Evolutionary conservation across 2,329 filamentous ascomycete species (phyloP).

Genomic region (Fusarium tjaetaba): DNA sequence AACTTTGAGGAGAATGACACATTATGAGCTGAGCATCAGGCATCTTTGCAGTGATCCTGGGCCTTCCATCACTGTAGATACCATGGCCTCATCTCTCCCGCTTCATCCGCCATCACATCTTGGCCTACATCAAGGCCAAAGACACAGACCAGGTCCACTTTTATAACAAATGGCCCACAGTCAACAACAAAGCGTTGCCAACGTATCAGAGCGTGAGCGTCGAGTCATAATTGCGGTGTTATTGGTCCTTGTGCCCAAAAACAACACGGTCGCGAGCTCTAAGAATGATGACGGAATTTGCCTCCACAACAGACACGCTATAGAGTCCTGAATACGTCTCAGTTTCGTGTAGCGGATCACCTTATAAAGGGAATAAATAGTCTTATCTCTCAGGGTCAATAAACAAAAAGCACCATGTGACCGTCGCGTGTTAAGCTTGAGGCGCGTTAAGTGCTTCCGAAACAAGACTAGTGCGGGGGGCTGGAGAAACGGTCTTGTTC

Average conservation of each 20-base stretch:
- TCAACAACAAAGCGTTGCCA: constrained; percentile 24
- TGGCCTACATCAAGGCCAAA: not conserved
- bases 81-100: constrained; percentile 4
- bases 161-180: constrained; percentile 6
- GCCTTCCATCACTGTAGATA: constrained; percentile 12
- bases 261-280: constrained; percentile 7
- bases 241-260: constrained; percentile 13
- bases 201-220: constrained; percentile 25
- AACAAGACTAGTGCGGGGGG: constrained; percentile 34
- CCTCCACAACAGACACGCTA: not conserved
- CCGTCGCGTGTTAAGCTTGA: constrained; percentile 38
- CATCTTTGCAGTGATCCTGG: not conserved
- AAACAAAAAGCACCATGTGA: constrained; percentile 38
- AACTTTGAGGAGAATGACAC: not conserved
- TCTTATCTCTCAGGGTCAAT: constrained; percentile 14
- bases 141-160: constrained; percentile 10
- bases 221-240: constrained; percentile 23
- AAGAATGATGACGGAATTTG: not conserved
- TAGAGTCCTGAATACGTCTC: not conserved
- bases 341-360: constrained; percentile 8
- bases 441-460: constrained; percentile 40
- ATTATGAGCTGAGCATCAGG: not conserved
- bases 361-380: constrained; percentile 1
- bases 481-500: constrained; percentile 33
- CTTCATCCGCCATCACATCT: constrained; percentile 11